Evolutionary conservation across 176 grass and related monocot species (phyloP).

Genomic region (Musa acuminata): DNA sequence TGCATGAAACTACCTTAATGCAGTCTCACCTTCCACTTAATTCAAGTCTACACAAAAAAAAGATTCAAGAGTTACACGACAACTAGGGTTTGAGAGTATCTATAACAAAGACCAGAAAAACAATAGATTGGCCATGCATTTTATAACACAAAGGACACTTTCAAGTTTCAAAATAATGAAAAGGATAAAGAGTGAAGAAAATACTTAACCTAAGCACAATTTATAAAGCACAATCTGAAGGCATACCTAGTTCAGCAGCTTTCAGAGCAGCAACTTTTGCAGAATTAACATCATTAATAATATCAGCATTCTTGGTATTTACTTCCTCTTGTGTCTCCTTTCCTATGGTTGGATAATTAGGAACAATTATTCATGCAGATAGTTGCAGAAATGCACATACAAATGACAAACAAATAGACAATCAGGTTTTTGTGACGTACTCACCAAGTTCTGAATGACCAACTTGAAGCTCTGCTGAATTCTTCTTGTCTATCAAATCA

Average conservation of each 20-base stretch:
- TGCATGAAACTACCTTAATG: too few relatives aligned
- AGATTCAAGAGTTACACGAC: not conserved
- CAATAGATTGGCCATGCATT: too few relatives aligned
- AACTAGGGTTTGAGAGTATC: not conserved
- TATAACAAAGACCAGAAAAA: too few relatives aligned
- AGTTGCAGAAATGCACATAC: not conserved
- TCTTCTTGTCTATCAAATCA: slow-evolving; percentile 16
- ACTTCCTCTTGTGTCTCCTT: slow-evolving; percentile 20
- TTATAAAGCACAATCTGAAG: not conserved
- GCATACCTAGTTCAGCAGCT: slow-evolving; percentile 81
- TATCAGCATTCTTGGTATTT: slow-evolving; percentile 21
- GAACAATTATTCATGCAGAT: not conserved
- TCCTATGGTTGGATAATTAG: not conserved
- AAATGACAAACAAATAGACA: not conserved
- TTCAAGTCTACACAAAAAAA: too few relatives aligned
- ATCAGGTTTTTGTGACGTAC: not conserved
- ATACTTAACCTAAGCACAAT: not conserved
- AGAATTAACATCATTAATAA: slow-evolving; percentile 43
- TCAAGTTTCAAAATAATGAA: not conserved
- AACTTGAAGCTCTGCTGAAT: slow-evolving; percentile 10
- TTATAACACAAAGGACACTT: not conserved
- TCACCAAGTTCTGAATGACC: slow-evolving; percentile 21
- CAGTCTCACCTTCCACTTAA: too few relatives aligned
- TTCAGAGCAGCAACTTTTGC: slow-evolving; percentile 86
- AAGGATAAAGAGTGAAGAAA: not conserved